phyloP scores from a whole-genome alignment of 1,139 yeast genomes.

The Meyerozyma smithsonii region DNA sequence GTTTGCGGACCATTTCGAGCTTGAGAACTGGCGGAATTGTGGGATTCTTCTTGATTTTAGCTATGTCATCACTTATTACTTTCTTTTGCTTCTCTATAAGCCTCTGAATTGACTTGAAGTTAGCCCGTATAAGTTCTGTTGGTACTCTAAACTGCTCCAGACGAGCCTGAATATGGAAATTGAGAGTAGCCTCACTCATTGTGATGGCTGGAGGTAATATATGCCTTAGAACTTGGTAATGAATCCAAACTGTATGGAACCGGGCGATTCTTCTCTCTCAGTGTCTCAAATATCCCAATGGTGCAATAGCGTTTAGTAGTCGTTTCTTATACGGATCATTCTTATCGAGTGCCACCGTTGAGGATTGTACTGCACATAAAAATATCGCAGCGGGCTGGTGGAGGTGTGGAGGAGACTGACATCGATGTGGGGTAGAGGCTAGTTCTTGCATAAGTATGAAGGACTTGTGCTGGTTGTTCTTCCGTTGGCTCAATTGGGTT shows the following conservation, averaged over 20 bases:
- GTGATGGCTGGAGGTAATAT: not conserved
- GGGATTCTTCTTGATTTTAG: conserved; percentile 26
- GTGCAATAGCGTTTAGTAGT: too few species aligned
- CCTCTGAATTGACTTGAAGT: conserved; percentile 52
- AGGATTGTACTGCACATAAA: not conserved
- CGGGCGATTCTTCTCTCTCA: too few species aligned
- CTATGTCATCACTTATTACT: conserved; percentile 35
- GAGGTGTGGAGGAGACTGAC: too few species aligned
- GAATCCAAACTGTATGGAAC: too few species aligned
- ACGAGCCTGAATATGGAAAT: conserved; percentile 39
- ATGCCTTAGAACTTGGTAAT: too few species aligned
- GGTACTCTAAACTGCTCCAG: conserved; percentile 60
- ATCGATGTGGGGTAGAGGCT: too few species aligned
- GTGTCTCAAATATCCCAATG: too few species aligned
- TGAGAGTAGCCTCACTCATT: conserved; percentile 39
- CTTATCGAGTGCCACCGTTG: not conserved
- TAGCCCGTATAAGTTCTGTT: conserved; percentile 52
- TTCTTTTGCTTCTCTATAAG: conserved; percentile 52
- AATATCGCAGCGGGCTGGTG: not conserved
- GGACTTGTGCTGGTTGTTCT: too few species aligned
- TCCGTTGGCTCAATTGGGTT: too few species aligned
- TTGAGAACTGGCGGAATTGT: conserved; percentile 18
- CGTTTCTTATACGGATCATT: not conserved
- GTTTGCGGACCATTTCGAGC: conserved; percentile 28
- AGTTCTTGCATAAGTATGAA: too few species aligned